A percentile compares a stretch with the other conserved stretches of the same genome.
Conservation (phyloP, 225 moss, liverwort and hornwort species). For the Lunularia cruciata region DNA sequence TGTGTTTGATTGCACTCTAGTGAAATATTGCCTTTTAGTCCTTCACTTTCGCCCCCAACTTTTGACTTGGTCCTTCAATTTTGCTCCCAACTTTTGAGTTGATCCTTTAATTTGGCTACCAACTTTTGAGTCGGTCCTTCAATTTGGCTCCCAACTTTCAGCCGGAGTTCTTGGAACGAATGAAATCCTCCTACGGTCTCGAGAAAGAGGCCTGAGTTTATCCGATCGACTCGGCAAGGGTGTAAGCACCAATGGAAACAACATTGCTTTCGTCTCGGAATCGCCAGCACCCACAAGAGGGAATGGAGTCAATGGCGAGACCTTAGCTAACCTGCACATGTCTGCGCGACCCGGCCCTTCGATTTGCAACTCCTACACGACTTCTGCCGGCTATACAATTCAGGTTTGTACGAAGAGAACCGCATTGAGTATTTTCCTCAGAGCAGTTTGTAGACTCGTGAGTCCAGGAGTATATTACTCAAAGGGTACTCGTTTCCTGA, state of each 20-base stretch:
- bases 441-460: too few species aligned
- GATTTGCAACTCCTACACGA: constrained; percentile 26
- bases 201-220: constrained; percentile 7
- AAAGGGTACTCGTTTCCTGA: neutral
- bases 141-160: neutral
- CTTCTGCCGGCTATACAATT: constrained; percentile 14
- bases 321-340: constrained; percentile 8
- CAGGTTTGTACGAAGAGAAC: neutral
- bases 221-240: constrained; percentile 18
- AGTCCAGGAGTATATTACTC: too few species aligned
- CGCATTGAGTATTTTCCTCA: too few species aligned
- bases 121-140: too few species aligned
- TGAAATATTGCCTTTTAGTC: too few species aligned
- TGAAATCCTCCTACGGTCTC: constrained; percentile 18
- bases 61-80: too few species aligned
- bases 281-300: constrained; percentile 5
- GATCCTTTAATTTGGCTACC: too few species aligned
- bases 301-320: neutral
- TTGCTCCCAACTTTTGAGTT: too few species aligned
- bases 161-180: constrained; percentile 19
- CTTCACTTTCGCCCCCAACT: too few species aligned
- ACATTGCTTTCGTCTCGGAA: neutral
- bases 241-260: constrained; percentile 27
- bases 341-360: constrained; percentile 13
- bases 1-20: too few species aligned